phyloP scores from a whole-genome alignment of 140 eudicot genomes.

The Ambrosia hybrid region DNA sequence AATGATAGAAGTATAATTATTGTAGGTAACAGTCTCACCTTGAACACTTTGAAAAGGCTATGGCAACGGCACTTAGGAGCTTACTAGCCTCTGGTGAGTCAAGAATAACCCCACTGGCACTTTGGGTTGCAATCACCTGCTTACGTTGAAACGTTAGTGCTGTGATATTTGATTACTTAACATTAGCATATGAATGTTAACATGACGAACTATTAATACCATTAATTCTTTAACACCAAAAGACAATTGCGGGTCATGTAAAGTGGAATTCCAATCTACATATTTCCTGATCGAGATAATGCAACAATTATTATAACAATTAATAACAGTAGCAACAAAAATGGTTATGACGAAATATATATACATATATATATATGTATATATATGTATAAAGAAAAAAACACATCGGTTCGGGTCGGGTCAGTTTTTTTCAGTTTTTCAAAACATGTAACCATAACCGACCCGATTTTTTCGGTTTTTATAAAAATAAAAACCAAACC shows the following conservation, averaged over 20 bases:
- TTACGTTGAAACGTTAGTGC: constrained; percentile 4
- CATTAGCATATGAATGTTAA: neutral
- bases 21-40: constrained; percentile 47
- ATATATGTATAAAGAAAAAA: no score
- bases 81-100: constrained; percentile 99
- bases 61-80: constrained; percentile 92
- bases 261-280: constrained; percentile 57
- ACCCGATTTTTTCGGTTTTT: no score
- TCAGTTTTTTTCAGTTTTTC: no score
- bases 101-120: constrained; percentile 92
- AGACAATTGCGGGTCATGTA: constrained; percentile 84
- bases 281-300: constrained; percentile 49
- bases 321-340: neutral
- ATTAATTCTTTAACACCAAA: constrained; percentile 90
- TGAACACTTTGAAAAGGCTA: constrained; percentile 88
- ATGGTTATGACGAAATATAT: neutral
- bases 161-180: constrained; percentile 6
- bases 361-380: no score
- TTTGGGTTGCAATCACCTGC: constrained; percentile 94
- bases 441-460: no score
- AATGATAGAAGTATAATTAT: constrained; percentile 4
- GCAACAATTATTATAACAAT: constrained; percentile 17
- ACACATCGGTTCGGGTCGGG: no score
- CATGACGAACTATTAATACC: constrained; percentile 42
- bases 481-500: no score